Conservation (phyloP, 176 grass and related monocot genomes). For the Pontederia paniculata region DNA sequence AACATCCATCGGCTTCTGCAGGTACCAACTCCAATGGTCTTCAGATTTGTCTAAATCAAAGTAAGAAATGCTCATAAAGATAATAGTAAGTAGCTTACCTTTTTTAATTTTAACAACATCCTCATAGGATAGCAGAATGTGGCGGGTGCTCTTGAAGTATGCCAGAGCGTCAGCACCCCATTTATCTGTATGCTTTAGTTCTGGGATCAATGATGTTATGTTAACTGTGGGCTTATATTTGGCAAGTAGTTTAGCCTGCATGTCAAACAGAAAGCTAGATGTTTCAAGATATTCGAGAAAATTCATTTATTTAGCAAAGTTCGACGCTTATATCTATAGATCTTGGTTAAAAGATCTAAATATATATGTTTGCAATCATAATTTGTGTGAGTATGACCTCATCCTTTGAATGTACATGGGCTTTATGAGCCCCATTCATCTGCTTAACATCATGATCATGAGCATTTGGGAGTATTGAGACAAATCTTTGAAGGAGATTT, state of each 20-base stretch:
- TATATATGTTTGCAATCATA: not conserved
- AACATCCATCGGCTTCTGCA: slow-evolving; percentile 66
- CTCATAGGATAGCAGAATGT: slow-evolving; percentile 66
- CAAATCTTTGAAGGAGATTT: slow-evolving; percentile 66
- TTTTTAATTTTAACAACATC: slow-evolving; percentile 53
- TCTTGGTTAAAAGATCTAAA: not conserved
- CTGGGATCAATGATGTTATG: slow-evolving; percentile 36
- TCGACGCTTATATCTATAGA: too few relatives aligned
- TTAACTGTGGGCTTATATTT: slow-evolving; percentile 73
- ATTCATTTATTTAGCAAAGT: too few relatives aligned
- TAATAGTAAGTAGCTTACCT: slow-evolving; percentile 35
- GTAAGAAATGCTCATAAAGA: not conserved
- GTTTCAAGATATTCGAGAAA: not conserved
- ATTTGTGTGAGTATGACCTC: slow-evolving; percentile 34
- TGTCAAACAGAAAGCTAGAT: slow-evolving; percentile 4
- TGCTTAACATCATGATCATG: slow-evolving; percentile 70
- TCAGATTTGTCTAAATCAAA: slow-evolving; percentile 3
- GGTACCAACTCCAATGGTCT: not conserved
- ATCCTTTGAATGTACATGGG: slow-evolving; percentile 59
- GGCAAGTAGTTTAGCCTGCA: slow-evolving; percentile 60
- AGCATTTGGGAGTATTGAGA: slow-evolving; percentile 64
- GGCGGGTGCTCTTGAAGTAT: slow-evolving; percentile 42
- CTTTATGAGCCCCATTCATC: slow-evolving; percentile 83
- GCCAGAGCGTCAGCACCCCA: slow-evolving; percentile 36
- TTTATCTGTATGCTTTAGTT: slow-evolving; percentile 34